Base-by-base conservation (phyloP, 2,329 filamentous ascomycete species). In the Gaeumannomyces sp. region DNA sequence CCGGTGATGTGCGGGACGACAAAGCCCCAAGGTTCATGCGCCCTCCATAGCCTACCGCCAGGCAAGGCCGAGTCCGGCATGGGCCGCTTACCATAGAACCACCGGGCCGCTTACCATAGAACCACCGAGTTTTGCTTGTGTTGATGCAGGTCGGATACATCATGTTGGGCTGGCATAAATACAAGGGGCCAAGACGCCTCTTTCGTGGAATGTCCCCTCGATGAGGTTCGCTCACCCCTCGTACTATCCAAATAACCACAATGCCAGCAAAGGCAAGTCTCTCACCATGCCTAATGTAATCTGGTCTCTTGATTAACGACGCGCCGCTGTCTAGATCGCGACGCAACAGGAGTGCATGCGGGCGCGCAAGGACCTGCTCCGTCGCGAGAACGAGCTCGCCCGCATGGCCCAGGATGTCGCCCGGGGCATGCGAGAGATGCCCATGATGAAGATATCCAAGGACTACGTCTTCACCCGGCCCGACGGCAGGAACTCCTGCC, bases 401-500 rank as follows among this genome's bases (percentile, higher is more conserved):
- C 61, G 16, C 25, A 19, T 38, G 1, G 6, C 27, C 16, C 27
- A 63, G 13, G 19, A 56, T n/a, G 70, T 79, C 62, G 70, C 71
- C 8, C 67, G 70, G 1, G 62, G 73, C 31, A 74, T 74, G 28
- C 74, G 72, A 16, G 67, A 75, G 10, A 75, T 81, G 5, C 77
- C 78, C 28, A 75, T 79, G 71, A 76, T 78, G 60, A 75, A 74
- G 45, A 66, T 80, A 28, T 70, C 72, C 31, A 76, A 77, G 59
- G 27, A 69, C 4, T 76, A 76, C 68, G 72, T 67, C 25, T 79
- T 81, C 67, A 71, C 72, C 19, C 72, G 72, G 0, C 71, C 73
- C 19, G 64, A 69, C 6, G 69, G 71, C 60, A 69, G 69, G 7
- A 57, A 57, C 19, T 58, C 70, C 29, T 70, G 67, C 2, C 69